Evolutionary conservation across 768 basidiomycete genomes (phyloP), one percentile per base, ranked within the genome.

Genomic region (Leccinum uliginosum): DNA sequence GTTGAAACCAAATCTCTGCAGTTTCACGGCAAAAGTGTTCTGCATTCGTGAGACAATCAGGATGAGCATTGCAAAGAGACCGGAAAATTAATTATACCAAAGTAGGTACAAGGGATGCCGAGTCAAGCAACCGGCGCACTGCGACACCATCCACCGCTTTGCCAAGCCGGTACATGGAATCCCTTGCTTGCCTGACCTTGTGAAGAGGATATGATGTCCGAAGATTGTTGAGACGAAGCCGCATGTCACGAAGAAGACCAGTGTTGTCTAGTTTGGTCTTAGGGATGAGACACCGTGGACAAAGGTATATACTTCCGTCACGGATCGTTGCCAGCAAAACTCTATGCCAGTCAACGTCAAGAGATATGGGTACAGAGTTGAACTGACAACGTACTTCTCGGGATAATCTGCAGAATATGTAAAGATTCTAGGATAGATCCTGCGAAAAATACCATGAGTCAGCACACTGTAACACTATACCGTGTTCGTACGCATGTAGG

Each of bases 1-100:
- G 47, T 72, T 59, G 19, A 71, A 67, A 0, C 56, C 58, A 12
- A 63, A 54, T 4, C 24, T 12, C 1, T 46, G 40, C 3, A 73
- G 54, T 15, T 53, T 54, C 1, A 51, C 38, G 0, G 71, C 72
- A 51, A 78, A 76, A 1, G 69, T 62, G 53, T 74, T 76, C 76
- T 76, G 10, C 10, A 15, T 5, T 5, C 12, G 15, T 35, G 50
- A 8, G 6, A 10, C 3, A 4, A 15, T 29, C 15, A 9, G 43
- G 1, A 12, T 12, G 15, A 12, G 17, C 14, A 1, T 2, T 7
- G 27, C 29, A 17, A 14, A 30, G 1, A 2, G 27, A 7, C 2
- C 12, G 8, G 40, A 15, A 3, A 15, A 6, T 12, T 44, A 19
- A 35, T 14, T n/a, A 5, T 49, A 60, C 34, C 23, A 54, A 19